Conservation (phyloP, 2,329 filamentous ascomycete genomes). For the Phaeosphaeriaceae sp. region DNA sequence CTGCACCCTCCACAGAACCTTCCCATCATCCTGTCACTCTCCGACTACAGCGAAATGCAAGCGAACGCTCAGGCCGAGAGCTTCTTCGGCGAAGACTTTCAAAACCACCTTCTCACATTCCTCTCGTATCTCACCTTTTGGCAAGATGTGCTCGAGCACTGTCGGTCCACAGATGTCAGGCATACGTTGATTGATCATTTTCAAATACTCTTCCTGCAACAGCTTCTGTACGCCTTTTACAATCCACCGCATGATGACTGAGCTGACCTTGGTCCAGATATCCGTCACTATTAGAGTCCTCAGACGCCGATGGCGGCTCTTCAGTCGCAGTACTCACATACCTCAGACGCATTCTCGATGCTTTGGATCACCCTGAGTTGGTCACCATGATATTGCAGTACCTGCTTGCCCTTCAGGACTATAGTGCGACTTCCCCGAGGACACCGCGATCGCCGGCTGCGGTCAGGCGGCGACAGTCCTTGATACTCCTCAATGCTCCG, state of each 20-base stretch:
- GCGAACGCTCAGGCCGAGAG: conserved; percentile 71
- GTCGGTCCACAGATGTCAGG: conserved; percentile 88
- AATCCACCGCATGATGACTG: too few species aligned
- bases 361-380: conserved; percentile 90
- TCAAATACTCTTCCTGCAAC: conserved; percentile 93
- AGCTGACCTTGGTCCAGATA: conserved; percentile 66
- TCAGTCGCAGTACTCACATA: conserved; percentile 96
- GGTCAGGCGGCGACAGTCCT: conserved; percentile 82
- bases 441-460: conserved; percentile 62
- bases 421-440: conserved; percentile 40
- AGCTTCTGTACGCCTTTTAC: conserved; percentile 73
- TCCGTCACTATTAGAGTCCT: conserved; percentile 93
- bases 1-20: conserved; percentile 76
- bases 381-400: conserved; percentile 94
- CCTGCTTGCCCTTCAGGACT: conserved; percentile 80
- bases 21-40: conserved; percentile 84
- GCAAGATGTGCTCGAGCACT: conserved; percentile 98
- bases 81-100: conserved; percentile 77
- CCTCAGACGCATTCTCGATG: conserved; percentile 86
- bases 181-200: conserved; percentile 95
- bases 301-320: conserved; percentile 94
- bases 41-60: conserved; percentile 82
- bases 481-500: conserved; percentile 84
- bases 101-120: conserved; percentile 89
- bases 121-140: conserved; percentile 95